These are phyloP conservation scores for Sporobolomyces roseus DNA, from an alignment of 768 basidiomycete species.

Conservation along the genomic window DNA sequence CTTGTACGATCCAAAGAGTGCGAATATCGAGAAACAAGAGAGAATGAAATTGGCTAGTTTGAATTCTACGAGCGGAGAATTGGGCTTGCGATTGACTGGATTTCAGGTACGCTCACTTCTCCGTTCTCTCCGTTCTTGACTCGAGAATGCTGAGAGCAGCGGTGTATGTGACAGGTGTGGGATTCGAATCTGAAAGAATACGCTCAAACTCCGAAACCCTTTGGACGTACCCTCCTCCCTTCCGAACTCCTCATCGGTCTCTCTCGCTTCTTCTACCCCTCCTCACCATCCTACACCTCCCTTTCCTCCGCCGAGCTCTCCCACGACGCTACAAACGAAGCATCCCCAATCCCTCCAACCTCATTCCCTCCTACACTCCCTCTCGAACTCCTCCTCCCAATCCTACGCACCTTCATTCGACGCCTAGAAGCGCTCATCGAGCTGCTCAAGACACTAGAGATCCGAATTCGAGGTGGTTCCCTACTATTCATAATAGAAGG, in stretches of 20 bases:
- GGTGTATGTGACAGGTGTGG: constrained; percentile 59
- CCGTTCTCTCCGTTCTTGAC: not conserved
- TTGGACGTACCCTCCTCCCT: constrained; percentile 69
- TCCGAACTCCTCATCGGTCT: constrained; percentile 73
- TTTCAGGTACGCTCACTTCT: constrained; percentile 63
- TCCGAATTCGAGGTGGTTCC: constrained; percentile 59
- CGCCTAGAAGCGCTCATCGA: constrained; percentile 51
- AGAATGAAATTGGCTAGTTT: constrained; percentile 71
- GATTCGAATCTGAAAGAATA: constrained; percentile 59
- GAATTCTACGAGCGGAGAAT: constrained; percentile 67
- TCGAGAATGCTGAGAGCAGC: not conserved
- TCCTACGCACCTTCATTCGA: constrained; percentile 59
- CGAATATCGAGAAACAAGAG: constrained; percentile 64
- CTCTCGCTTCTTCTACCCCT: constrained; percentile 68
- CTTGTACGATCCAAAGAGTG: constrained; percentile 63
- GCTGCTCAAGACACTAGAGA: constrained; percentile 51
- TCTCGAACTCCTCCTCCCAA: constrained; percentile 57
- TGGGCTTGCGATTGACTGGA: constrained; percentile 78
- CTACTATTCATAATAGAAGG: constrained; percentile 77
- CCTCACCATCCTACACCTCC: constrained; percentile 1
- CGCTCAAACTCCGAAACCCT: constrained; percentile 65
- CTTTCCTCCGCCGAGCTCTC: constrained; percentile 9
- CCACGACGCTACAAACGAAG: not conserved
- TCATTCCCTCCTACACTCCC: not conserved
- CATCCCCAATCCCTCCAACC: constrained; percentile 12